Base-by-base conservation (phyloP, 2,329 filamentous ascomycete genomes). In the Trichoderma oligosporum region DNA sequence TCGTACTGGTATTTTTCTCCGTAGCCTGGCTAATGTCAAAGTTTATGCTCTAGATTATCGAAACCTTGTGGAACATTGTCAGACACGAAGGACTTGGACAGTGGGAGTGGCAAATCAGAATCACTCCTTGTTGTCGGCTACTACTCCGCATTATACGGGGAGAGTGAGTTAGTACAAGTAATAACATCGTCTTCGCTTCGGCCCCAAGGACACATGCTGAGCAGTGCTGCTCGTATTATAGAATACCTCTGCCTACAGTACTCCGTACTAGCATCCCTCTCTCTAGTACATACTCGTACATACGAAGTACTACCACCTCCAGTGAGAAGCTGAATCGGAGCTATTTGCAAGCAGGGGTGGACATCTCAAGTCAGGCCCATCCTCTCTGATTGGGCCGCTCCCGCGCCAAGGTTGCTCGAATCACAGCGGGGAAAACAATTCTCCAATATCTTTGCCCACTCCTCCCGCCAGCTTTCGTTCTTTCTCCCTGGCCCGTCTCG, bases 331-430 rank as follows among this genome's bases (percentile, higher is more conserved):
- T 22, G 22, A 45, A 24, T 45, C 39, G 51, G 39, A 54, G 36
- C 14, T 54, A 36, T 35, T 36, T 33, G n/a, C 39, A 41, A 18
- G 27, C 47, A 41, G 25, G 45, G 48, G 41, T 41, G 48, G 35
- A 18, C 41, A 24, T 16, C 41, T 53, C 20, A 22, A 46, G 14
- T 41, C 44, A 57, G 49, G 41, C 56, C 58, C 55, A 60, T 39
- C 58, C 61, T 64, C 61, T 66, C 64, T 67, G 46, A 68, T 65
- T 68, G 66, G 66, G 62, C 59, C 59, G 53, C 48, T 60, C 62
- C n/a, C 58, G 61, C 65, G 61, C 60, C 59, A 59, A 24, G 41
- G 29, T 11, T 53, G 41, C 53, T 52, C 56, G 59, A 65, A 67
- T 67, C 66, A 67, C 66, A 67, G 65, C 57, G 59, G 64, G 62